Evolutionary conservation across 495 filamentous ascomycete species (phyloP), one percentile per base, ranked within the genome.

Genomic region (Hyaloscypha variabilis): DNA sequence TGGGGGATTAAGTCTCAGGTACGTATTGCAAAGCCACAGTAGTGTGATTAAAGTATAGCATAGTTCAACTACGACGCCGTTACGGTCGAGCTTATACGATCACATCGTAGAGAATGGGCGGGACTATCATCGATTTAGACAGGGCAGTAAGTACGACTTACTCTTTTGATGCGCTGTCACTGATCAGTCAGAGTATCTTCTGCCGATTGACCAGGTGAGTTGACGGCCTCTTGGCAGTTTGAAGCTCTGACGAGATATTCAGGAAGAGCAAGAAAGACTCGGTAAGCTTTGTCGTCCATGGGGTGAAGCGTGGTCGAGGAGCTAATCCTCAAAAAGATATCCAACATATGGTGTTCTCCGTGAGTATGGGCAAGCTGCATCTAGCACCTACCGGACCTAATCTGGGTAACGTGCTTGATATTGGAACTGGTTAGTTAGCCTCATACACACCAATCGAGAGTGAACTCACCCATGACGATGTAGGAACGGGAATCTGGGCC

Each of bases 401-500:
- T 5, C n/a, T 10, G 17, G n/a, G 50, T 1, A 39, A 57, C 11
- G 69, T 71, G 8, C 63, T 71, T 14, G 69, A 71, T 53, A 30
- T 71, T 53, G 69, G 24, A 23, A 71, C 69, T 5, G 69, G 69
- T 60, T 26, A 39, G 14, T 10, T 1, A 6, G 13, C 11, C 10
- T 21, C 28, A 13, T 34, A 50, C 0, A 8, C 21, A 23, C 39
- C 11, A 8, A 13, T 13, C 31, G 31, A 63, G 21, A 10, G 23
- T 11, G 24, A 10, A 17, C 39, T 54, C 14, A 31, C 39, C 5
- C 5, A 1, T 5, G 5, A 28, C 13, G 13, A 34, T 34, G 13
- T 21, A 65, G 62, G 63, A 25, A 71, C 68, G 5, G 69, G 69
- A 23, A 66, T 68, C 31, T 90, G 85, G 86, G 87, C 77, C 77